Evolutionary conservation across 2,329 filamentous ascomycete species (phyloP).

Genomic region (Ophiostoma sp.): DNA sequence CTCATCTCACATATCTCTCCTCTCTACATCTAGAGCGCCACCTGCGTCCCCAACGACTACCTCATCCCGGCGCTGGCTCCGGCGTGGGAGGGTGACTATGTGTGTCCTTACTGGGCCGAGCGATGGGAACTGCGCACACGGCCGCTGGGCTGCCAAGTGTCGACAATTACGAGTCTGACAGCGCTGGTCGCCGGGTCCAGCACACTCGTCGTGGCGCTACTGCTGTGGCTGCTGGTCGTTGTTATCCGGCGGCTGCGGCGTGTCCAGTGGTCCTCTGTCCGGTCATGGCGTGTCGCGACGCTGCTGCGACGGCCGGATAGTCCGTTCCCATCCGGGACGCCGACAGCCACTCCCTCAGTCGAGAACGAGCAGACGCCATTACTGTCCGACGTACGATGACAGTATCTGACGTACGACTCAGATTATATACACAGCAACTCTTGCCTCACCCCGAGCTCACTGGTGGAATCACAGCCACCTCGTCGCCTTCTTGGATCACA

Average conservation of each 20-base stretch:
- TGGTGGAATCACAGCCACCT: constrained; percentile 84
- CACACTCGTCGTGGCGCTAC: constrained; percentile 35
- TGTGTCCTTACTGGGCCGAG: constrained; percentile 55
- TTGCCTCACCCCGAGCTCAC: constrained; percentile 75
- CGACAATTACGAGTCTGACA: constrained; percentile 44
- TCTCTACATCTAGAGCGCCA: constrained; percentile 45
- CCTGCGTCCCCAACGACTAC: constrained; percentile 55
- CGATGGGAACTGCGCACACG: constrained; percentile 45
- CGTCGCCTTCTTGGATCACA: constrained; percentile 70
- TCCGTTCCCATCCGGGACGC: background rate
- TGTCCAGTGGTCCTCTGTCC: background rate
- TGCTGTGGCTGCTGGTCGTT: constrained; percentile 31
- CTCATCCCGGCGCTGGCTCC: constrained; percentile 51
- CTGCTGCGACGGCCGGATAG: background rate
- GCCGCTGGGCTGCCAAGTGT: constrained; percentile 45
- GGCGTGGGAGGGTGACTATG: constrained; percentile 46
- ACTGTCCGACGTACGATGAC: constrained; percentile 11
- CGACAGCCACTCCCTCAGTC: background rate
- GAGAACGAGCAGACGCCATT: background rate
- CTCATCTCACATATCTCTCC: background rate
- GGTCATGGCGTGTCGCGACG: background rate
- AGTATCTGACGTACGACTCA: background rate
- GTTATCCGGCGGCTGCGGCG: constrained; percentile 21
- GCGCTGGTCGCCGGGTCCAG: constrained; percentile 39
- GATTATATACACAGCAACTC: background rate